A percentile compares a stretch with the other conserved stretches of the same genome.
Evolutionary conservation across 768 basidiomycete species (phyloP).

Genomic region (Lyophyllum atratum): DNA sequence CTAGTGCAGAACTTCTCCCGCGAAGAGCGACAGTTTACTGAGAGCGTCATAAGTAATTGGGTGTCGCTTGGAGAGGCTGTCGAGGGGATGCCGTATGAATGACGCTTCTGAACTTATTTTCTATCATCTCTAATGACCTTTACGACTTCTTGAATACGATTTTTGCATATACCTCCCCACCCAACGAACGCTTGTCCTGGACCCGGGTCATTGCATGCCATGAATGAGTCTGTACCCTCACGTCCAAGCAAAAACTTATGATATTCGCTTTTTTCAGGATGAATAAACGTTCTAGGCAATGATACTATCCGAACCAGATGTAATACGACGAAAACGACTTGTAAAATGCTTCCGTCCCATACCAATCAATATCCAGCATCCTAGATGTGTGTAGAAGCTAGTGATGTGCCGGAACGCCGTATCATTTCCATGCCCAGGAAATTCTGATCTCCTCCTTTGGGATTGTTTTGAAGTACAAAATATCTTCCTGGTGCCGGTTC

Average conservation of each 20-base stretch:
- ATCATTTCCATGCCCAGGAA: constrained; percentile 9
- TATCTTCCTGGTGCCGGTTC: background rate
- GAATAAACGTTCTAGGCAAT: too few species aligned
- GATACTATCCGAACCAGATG: too few species aligned
- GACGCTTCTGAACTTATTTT: background rate
- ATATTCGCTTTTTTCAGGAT: too few species aligned
- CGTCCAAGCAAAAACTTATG: too few species aligned
- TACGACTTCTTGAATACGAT: background rate
- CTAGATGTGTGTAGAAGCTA: background rate
- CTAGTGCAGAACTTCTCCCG: constrained; percentile 71
- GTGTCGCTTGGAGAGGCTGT: constrained; percentile 66
- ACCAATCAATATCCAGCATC: background rate
- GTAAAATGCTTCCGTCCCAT: too few species aligned
- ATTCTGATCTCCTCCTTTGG: background rate
- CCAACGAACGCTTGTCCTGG: background rate
- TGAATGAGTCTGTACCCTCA: too few species aligned
- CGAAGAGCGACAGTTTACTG: constrained; percentile 71
- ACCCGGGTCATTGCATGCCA: too few species aligned
- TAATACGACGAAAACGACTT: too few species aligned
- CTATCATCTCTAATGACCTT: constrained; percentile 2
- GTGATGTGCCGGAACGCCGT: background rate
- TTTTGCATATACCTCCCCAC: background rate
- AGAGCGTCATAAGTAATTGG: constrained; percentile 73
- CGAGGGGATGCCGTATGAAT: constrained; percentile 87
- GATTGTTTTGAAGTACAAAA: background rate